Conservation (phyloP, 768 basidiomycete species). For the Trametes punicea region DNA sequence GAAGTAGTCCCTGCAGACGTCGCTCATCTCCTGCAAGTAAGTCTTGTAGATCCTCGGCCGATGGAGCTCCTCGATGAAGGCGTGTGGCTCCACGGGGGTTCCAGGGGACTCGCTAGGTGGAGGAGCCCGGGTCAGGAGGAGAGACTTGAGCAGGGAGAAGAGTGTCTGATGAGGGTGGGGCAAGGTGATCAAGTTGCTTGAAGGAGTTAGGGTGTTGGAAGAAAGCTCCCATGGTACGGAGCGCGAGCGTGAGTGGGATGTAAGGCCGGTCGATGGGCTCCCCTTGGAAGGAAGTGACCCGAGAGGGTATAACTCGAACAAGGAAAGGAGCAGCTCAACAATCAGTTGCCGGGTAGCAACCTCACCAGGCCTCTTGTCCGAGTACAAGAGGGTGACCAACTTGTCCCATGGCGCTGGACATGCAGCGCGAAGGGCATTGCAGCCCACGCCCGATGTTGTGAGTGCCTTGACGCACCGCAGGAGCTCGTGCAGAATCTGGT, state of each 20-base stretch:
- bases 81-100: conserved; percentile 65
- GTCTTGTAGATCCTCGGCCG: conserved; percentile 72
- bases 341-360: conserved; percentile 88
- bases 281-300: conserved; percentile 59
- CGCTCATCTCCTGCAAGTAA: conserved; percentile 80
- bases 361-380: conserved; percentile 98
- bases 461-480: conserved; percentile 93
- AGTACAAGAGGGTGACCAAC: conserved; percentile 81
- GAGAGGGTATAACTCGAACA: conserved; percentile 86
- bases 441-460: conserved; percentile 85
- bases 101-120: conserved; percentile 61
- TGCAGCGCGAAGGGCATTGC: conserved; percentile 83
- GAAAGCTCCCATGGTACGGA: conserved; percentile 60
- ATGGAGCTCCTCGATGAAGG: conserved; percentile 74
- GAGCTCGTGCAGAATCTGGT: conserved; percentile 88
- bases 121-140: conserved; percentile 72
- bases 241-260: conserved; percentile 30
- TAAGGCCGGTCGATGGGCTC: conserved; percentile 15
- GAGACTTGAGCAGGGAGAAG: conserved; percentile 69
- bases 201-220: conserved; percentile 33
- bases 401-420: conserved; percentile 87
- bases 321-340: conserved; percentile 76
- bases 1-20: conserved; percentile 90
- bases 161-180: conserved; percentile 71
- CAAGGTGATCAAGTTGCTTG: conserved; percentile 54